Base-by-base conservation (phyloP, 1,284 basidiomycete genomes). In the Sporisorium reilianum region DNA sequence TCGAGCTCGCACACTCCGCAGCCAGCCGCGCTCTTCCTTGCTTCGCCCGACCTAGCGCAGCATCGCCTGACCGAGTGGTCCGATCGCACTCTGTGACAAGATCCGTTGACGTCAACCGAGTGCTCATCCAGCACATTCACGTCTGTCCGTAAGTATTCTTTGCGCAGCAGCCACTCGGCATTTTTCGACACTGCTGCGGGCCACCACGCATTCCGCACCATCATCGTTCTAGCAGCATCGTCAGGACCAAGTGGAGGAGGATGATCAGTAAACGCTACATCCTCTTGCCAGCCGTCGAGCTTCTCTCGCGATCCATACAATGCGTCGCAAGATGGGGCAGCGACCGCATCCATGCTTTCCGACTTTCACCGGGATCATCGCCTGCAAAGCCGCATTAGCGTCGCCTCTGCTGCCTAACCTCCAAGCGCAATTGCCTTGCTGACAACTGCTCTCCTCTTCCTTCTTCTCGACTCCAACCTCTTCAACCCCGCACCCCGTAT, bases 91-190 rank as follows among this genome's bases (percentile, higher is more conserved):
- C 4, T 41, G 36, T 59, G 36, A 23, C 14, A n/a, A 55, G 42
- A 12, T 30, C 23, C 26, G 36, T n/a, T 30, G 34, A 30, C 36
- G n/a, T 30, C 32, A 34, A 30, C 25, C 28, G 45, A 28, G 25
- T 28, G 26, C 3, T 45, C 50, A 22, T 25, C 34, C 32, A 25
- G 34, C 34, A 26, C 55, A 45, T 49, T 22, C 46, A 30, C 36
- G 23, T 30, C 55, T 59, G 52, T 68, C 51, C 55, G 65, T 69
- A 69, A 69, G 66, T 69, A 52, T 48, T 18, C 3, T 23, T 16
- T n/a, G 8, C 28, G 5, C 20, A 11, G n/a, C 9, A 22, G 12
- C 11, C 9, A 20, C 36, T 8, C n/a, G 4, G n/a, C 52, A 9
- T 20, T 7, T 10, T 6, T 9, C 10, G 14, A 12, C n/a, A 32